A percentile compares a stretch with the other conserved stretches of the same genome.
Evolutionary conservation across 345 rosid genomes (phyloP).

Genomic region (Salix dunnii): DNA sequence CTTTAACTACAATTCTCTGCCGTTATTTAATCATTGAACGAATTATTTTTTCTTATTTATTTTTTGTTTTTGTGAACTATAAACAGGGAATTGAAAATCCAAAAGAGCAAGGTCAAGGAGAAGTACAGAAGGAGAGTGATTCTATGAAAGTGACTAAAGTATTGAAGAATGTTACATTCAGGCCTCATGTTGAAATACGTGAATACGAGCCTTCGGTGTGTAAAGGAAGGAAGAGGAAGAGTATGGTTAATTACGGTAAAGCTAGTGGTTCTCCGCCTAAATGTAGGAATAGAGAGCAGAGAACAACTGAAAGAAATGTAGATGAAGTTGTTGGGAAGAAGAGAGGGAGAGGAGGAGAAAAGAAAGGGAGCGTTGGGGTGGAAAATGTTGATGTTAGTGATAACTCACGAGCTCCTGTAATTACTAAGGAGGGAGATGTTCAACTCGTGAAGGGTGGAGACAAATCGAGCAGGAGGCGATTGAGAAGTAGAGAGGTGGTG

Average conservation of each 20-base stretch:
- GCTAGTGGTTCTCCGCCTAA: background rate
- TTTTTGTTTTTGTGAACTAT: background rate
- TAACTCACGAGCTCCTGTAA: background rate
- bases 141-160: slow-evolving; percentile 6
- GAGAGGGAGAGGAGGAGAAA: slow-evolving; percentile 21
- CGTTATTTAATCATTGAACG: background rate
- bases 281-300: background rate
- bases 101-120: background rate
- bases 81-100: slow-evolving; percentile 25
- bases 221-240: slow-evolving; percentile 17
- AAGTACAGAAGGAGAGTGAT: slow-evolving; percentile 6
- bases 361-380: background rate
- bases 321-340: slow-evolving; percentile 19
- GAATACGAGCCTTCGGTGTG: slow-evolving; percentile 38
- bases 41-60: background rate
- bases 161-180: slow-evolving; percentile 59
- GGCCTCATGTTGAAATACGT: slow-evolving; percentile 44
- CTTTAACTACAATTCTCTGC: no score
- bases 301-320: background rate
- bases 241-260: background rate
- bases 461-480: slow-evolving; percentile 9
- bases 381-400: background rate
- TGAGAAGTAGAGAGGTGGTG: slow-evolving; percentile 21
- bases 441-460: background rate
- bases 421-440: background rate